Evolutionary conservation across 2,329 filamentous ascomycete species (phyloP), one percentile per base, ranked within the genome.

Genomic region (Nannizziopsis arthrosporioides): DNA sequence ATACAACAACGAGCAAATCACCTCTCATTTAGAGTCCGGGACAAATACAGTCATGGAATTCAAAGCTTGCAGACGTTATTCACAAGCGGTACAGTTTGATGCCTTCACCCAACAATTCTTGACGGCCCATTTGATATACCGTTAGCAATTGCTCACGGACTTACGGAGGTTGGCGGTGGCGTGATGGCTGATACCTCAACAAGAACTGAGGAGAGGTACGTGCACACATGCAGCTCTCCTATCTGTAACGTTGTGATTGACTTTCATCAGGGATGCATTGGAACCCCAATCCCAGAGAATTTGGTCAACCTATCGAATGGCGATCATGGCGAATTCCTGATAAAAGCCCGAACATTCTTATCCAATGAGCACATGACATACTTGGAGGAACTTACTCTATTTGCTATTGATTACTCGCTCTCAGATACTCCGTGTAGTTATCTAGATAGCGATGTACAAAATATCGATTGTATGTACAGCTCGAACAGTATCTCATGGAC

Each of bases 401-500:
- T 27, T 10, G 18, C 4, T 18, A 12, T 2, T 22, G 27, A 9
- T 30, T 7, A 2, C 3, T 11, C 18, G 15, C 15, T 4, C 15
- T 10, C 10, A 27, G 18, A 42, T 46, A 39, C 22, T 8, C 12
- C 41, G 10, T 7, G 4, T 47, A 51, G 49, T 18, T 53, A 51
- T 15, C 19, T 53, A 10, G 19, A 38, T 17, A 39, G 51, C 22
- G 45, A 51, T 15, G 46, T n/a, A 54, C n/a, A n/a, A n/a, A n/a
- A n/a, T n/a, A n/a, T n/a, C n/a, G n/a, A n/a, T n/a, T n/a, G n/a
- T n/a, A n/a, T n/a, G n/a, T n/a, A n/a, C n/a, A 54, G 30, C 35
- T 57, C 4, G 55, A 57, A 45, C 19, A 39, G 11, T n/a, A 41
- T 9, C 37, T 57, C 3, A 40, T 49, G 27, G 48, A 51, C 2